Percentiles rank a stretch among this genome's conserved stretches.
phyloP scores from a whole-genome alignment of 345 rosid species.

The Odontarrhena argentea region DNA sequence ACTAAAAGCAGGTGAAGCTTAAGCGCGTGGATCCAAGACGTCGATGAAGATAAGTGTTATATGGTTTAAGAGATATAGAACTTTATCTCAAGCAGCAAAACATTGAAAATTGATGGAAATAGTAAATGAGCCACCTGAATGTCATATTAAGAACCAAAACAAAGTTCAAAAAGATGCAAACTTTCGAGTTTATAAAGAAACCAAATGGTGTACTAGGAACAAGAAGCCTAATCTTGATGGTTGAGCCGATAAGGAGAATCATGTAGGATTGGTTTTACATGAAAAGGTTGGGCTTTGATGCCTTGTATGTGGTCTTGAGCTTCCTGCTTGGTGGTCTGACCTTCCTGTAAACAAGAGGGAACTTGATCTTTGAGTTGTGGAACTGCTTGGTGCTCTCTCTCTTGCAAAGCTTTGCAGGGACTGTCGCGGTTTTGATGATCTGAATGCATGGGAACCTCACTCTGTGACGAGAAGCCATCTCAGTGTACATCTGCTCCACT shows the following conservation, averaged over 20 bases:
- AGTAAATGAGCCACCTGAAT: neutral
- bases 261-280: conserved; percentile 37
- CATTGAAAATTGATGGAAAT: conserved; percentile 3
- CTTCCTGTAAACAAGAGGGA: conserved; percentile 55
- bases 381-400: conserved; percentile 69
- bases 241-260: neutral
- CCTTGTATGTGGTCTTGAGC: conserved; percentile 65
- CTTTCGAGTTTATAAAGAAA: neutral
- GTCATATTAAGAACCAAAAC: conserved; percentile 7
- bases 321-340: conserved; percentile 63
- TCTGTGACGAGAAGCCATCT: conserved; percentile 72
- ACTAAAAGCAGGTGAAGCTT: neutral
- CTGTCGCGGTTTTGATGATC: conserved; percentile 62
- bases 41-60: neutral
- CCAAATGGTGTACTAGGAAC: conserved; percentile 15
- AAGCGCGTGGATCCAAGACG: conserved; percentile 5
- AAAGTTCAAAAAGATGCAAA: conserved; percentile 17
- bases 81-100: conserved; percentile 1
- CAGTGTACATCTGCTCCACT: conserved; percentile 70
- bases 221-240: conserved; percentile 25
- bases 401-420: conserved; percentile 55
- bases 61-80: too few species aligned
- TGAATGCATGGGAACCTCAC: conserved; percentile 73
- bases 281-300: conserved; percentile 57
- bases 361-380: conserved; percentile 60